A percentile compares a stretch with the other conserved stretches of the same genome.
These are phyloP conservation scores for Colletotrichum simmondsii DNA, from an alignment of 2,329 filamentous ascomycete species.

Conservation along the genomic window DNA sequence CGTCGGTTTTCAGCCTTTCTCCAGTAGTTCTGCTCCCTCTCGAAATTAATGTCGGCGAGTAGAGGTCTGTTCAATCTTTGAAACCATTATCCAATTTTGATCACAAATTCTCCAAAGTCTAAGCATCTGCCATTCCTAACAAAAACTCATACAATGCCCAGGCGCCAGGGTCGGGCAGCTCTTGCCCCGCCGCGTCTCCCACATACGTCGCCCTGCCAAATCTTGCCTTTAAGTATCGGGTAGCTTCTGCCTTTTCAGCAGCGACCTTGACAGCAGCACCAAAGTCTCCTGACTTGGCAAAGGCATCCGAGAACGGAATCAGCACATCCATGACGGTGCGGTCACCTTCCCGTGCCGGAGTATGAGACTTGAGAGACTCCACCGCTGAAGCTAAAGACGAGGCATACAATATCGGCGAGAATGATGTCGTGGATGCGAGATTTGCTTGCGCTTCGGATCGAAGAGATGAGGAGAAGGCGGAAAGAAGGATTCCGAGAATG, in stretches of 20 bases:
- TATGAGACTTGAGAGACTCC: conserved; percentile 40
- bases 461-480: conserved; percentile 38
- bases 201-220: conserved; percentile 44
- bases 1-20: too few relatives aligned
- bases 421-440: neutral
- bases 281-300: conserved; percentile 33
- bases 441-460: conserved; percentile 3
- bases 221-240: conserved; percentile 40
- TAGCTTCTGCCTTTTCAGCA: conserved; percentile 42
- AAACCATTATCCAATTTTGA: neutral
- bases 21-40: too few relatives aligned
- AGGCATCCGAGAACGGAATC: conserved; percentile 36
- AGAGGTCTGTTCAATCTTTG: too few relatives aligned
- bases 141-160: conserved; percentile 44
- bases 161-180: conserved; percentile 44
- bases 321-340: conserved; percentile 39
- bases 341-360: conserved; percentile 41
- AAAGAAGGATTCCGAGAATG: conserved; percentile 44
- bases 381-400: conserved; percentile 37
- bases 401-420: conserved; percentile 35
- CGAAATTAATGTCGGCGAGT: too few relatives aligned
- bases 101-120: neutral
- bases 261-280: conserved; percentile 51
- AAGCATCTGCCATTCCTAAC: conserved; percentile 10
- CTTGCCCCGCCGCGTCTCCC: conserved; percentile 40